Evolutionary conservation across 2,329 filamentous ascomycete species (phyloP).

Genomic region (Trichoderma citrinoviride): DNA sequence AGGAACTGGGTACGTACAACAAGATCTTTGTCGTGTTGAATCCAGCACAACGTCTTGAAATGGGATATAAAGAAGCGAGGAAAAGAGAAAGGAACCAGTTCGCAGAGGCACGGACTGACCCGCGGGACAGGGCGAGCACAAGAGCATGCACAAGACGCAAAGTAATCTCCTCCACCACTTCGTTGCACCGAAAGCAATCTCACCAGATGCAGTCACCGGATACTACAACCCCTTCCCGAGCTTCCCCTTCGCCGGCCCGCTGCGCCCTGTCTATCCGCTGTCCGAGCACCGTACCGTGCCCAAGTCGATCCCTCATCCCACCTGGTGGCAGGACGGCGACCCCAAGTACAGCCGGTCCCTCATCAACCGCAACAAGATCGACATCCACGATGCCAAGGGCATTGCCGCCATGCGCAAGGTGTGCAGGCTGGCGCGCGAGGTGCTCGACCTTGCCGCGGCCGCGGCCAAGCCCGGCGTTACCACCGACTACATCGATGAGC

Average conservation of each 20-base stretch:
- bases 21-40: no score
- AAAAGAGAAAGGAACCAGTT: neutral
- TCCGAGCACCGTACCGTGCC: constrained; percentile 72
- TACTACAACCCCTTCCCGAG: constrained; percentile 89
- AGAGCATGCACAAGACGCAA: constrained; percentile 68
- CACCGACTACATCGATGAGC: constrained; percentile 90
- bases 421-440: constrained; percentile 81
- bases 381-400: constrained; percentile 73
- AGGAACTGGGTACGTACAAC: constrained; percentile 77
- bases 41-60: neutral
- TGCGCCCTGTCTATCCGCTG: constrained; percentile 85
- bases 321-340: constrained; percentile 84
- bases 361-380: constrained; percentile 74
- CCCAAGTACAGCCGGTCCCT: constrained; percentile 59
- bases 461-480: constrained; percentile 87
- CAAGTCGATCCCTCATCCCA: constrained; percentile 75
- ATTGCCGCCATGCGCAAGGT: constrained; percentile 92
- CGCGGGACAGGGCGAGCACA: constrained; percentile 68
- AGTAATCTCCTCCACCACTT: constrained; percentile 70
- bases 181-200: constrained; percentile 75
- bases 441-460: constrained; percentile 84
- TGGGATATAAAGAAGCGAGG: neutral
- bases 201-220: constrained; percentile 87
- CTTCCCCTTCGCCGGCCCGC: constrained; percentile 74
- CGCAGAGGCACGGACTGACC: constrained; percentile 22